A percentile compares a stretch with the other conserved stretches of the same genome.
Evolutionary conservation across 805 yeast species (phyloP).

Genomic region (Spathaspora sp.): DNA sequence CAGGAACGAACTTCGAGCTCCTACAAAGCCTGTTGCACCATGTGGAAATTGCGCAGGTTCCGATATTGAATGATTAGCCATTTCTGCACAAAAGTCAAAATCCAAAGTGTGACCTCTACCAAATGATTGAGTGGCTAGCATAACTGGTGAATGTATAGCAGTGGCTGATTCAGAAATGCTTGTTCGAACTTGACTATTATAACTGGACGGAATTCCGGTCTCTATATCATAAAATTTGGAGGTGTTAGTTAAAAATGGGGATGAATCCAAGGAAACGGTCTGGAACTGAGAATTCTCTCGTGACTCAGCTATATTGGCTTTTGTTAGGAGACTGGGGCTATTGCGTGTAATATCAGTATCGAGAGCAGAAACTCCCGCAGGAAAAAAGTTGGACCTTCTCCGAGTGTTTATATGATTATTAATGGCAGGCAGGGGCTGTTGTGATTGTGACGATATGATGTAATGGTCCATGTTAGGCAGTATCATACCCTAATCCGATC

Average conservation of each 20-base stretch:
- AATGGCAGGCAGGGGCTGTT: neutral
- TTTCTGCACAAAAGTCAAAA: neutral
- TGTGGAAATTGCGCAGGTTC: neutral
- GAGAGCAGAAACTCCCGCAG: neutral
- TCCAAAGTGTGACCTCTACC: neutral
- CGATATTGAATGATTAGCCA: neutral
- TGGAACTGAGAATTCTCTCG: neutral
- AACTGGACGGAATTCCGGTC: neutral
- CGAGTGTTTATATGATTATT: neutral
- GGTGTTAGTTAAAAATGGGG: neutral
- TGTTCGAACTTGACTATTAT: neutral
- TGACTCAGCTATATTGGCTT: neutral
- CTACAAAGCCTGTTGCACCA: neutral
- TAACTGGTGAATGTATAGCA: neutral
- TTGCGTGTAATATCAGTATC: neutral
- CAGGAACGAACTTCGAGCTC: neutral
- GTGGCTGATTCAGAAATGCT: neutral
- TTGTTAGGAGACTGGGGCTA: neutral
- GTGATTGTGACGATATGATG: neutral
- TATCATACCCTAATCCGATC: neutral
- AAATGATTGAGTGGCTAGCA: neutral
- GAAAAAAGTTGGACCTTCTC: conserved; percentile 8
- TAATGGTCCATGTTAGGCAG: neutral
- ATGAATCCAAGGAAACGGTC: neutral
- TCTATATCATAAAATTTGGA: neutral